Base-by-base conservation (phyloP, 176 grass and related monocot genomes). In the Cocos nucifera region DNA sequence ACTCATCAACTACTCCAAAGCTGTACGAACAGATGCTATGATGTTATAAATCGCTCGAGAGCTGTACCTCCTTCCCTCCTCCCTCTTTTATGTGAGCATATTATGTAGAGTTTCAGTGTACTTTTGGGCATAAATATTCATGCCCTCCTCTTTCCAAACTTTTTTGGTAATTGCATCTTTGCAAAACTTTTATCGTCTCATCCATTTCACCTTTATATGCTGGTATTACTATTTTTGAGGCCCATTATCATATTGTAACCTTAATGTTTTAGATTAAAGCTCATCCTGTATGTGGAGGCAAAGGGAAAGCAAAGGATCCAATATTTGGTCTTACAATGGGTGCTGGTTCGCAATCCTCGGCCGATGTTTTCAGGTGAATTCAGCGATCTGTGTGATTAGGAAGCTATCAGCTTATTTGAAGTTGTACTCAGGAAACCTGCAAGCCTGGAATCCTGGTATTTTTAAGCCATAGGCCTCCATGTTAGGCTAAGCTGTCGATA, bases 311-410 rank as follows among this genome's bases (percentile, higher is more conserved):
- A 53, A 97, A 88, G 58, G 92, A 97, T 68, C 87, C 92, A 19
- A 85, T 97, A 61, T 91, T 97, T 23, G 87, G 87, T n/a, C 84
- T 97, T 73, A 88, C 92, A 54, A 85, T 97, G 92, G 87, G 87
- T 65, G 65, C 84, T 62, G 60, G 49, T 53, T 97, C 87, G 17
- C 92, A 91, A 77, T 75, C 81, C 69, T 70, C 87, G 21, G 64
- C 69, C 57, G 92, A 91, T 63, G 61, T 90, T 75, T 91, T 91
- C 78, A 87, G 84, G 92, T 91, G 77, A 85, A 85, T 68, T 83
- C 77, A 67, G 59, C 58, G 58, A 82, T 57, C 78, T 66, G 69
- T 73, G 68, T 64, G 71, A 56, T 77, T 77, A 69, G 68, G 50
- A 65, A 53, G 55, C 69, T 86, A 72, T 81, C 61, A 78, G 63